A percentile compares a stretch with the other conserved stretches of the same genome.
Evolutionary conservation across 1,139 yeast species (phyloP).

Genomic region (Sugiyamaella grinbergsii): DNA sequence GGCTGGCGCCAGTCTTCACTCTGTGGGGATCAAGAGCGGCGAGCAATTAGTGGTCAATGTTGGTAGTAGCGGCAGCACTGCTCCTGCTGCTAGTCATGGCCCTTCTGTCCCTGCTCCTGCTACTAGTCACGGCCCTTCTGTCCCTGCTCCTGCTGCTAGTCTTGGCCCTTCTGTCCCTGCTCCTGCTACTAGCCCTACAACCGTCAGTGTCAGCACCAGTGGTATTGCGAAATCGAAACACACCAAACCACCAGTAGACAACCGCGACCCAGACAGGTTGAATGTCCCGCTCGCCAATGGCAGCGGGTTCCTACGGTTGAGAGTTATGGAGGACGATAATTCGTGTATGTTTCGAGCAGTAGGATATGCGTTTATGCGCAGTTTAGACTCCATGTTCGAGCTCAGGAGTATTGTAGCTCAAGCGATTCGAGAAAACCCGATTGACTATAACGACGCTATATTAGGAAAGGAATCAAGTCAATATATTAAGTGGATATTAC

Average conservation of each 20-base stretch:
- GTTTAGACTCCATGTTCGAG: constrained; percentile 46
- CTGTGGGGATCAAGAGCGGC: constrained; percentile 55
- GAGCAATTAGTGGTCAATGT: constrained; percentile 54
- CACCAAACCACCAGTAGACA: background rate
- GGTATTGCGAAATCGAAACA: background rate
- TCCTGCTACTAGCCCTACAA: background rate
- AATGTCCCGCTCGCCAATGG: constrained; percentile 30
- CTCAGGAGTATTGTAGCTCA: constrained; percentile 53
- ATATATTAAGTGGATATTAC: constrained; percentile 64
- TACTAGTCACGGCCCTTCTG: background rate
- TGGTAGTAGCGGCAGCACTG: background rate
- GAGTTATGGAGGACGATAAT: constrained; percentile 76
- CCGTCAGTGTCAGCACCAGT: background rate
- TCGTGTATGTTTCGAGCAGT: constrained; percentile 77
- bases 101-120: background rate
- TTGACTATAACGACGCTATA: constrained; percentile 57
- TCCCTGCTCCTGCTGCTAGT: background rate
- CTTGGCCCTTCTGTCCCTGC: background rate
- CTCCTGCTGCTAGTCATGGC: background rate
- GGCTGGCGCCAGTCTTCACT: constrained; percentile 37
- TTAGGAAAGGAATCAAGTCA: constrained; percentile 55
- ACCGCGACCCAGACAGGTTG: constrained; percentile 10
- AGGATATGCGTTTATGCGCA: constrained; percentile 54
- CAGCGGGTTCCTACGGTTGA: constrained; percentile 47
- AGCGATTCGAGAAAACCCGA: constrained; percentile 50